phyloP scores from a whole-genome alignment of 371 early-diverging fungal genomes.

The Lichtheimia ramosa region DNA sequence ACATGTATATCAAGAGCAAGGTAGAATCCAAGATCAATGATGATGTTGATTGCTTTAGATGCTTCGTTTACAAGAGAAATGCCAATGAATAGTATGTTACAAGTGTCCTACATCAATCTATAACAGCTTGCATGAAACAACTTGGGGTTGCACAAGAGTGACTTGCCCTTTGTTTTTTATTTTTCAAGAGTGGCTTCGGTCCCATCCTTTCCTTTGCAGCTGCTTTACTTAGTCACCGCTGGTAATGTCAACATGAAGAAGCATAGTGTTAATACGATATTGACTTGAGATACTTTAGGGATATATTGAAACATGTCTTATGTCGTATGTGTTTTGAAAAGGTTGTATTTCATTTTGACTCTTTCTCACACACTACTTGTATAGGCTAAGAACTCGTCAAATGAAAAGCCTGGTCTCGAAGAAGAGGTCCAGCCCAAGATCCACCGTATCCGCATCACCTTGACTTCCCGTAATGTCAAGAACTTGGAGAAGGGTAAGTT shows the following conservation, averaged over 20 bases:
- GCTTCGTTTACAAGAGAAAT: too few species aligned
- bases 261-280: not conserved
- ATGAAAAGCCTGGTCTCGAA: constrained; percentile 58
- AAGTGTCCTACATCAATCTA: too few species aligned
- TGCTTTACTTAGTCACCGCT: constrained; percentile 46
- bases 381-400: constrained; percentile 47
- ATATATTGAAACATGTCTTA: constrained; percentile 47
- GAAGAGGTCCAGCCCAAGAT: constrained; percentile 65
- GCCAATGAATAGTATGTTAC: too few species aligned
- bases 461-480: constrained; percentile 97
- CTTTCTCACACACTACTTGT: too few species aligned
- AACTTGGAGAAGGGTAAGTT: constrained; percentile 91
- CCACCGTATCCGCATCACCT: constrained; percentile 96
- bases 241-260: constrained; percentile 16
- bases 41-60: too few species aligned
- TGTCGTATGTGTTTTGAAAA: constrained; percentile 33
- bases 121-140: too few species aligned
- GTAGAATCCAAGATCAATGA: too few species aligned
- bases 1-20: too few species aligned
- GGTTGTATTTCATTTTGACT: not conserved
- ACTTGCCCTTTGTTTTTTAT: too few species aligned
- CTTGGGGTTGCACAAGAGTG: too few species aligned
- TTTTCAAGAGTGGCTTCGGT: not conserved
- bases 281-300: constrained; percentile 10
- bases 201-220: constrained; percentile 15